Conservation (phyloP, 176 grass and related monocot genomes). For the Oryza meridionalis region DNA sequence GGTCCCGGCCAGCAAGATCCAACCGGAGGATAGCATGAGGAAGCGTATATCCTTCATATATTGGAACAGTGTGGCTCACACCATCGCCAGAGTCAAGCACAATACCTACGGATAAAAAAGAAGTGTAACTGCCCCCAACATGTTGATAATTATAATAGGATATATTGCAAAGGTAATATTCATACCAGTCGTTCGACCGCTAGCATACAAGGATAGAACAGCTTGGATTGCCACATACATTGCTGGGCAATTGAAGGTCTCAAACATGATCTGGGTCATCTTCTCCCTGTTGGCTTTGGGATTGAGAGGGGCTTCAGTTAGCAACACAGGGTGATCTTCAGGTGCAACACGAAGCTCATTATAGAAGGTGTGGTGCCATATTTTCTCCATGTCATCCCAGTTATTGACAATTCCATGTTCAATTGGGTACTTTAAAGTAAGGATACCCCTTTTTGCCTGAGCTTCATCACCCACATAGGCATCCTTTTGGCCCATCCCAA, state of each 20-base stretch:
- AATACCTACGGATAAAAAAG: conserved; percentile 53
- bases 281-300: conserved; percentile 91
- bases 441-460: conserved; percentile 86
- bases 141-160: neutral
- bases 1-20: conserved; percentile 87
- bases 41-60: conserved; percentile 86
- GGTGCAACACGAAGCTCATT: conserved; percentile 82
- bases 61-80: conserved; percentile 87
- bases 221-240: conserved; percentile 94
- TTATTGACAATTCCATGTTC: conserved; percentile 86
- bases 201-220: conserved; percentile 81
- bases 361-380: conserved; percentile 90
- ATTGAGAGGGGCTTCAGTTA: conserved; percentile 85
- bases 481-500: conserved; percentile 95
- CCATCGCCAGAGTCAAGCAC: conserved; percentile 89
- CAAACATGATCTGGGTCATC: conserved; percentile 97
- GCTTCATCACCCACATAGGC: conserved; percentile 89
- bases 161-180: neutral
- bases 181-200: conserved; percentile 87
- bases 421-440: conserved; percentile 86
- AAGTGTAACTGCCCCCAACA: neutral
- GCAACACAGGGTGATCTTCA: conserved; percentile 79
- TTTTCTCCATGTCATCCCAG: conserved; percentile 96
- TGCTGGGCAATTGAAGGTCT: conserved; percentile 74
- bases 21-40: conserved; percentile 89